Evolutionary conservation across 176 grass and related monocot genomes (phyloP), one percentile per base, ranked within the genome.

Genomic region (Aegilops bicornis): DNA sequence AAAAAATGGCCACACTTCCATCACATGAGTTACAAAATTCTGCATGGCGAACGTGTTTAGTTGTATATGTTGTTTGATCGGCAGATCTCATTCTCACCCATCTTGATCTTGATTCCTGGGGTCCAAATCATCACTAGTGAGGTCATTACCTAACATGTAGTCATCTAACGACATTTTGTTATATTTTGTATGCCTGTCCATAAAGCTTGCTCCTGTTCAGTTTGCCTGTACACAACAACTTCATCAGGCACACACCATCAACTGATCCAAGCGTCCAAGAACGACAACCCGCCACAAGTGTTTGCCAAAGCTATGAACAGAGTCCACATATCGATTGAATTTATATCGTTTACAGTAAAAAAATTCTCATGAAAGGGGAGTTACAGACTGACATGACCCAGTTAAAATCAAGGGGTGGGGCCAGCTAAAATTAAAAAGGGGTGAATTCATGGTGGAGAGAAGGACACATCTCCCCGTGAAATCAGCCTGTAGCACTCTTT

Each of bases 31-130:
- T 61, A 56, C 71, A 20, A 15, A 79, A 6, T 10, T 15, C 14
- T 42, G 88, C 79, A 36, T 73, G 89, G 20, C 36, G 36, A 78
- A 73, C 73, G 84, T 90, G 79, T 32, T 79, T 52, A 54, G n/a
- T 85, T 72, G 7, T 86, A 33, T 86, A 72, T 72, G 8, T 40
- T 48, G 2, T 66, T 23, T 24, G 2, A 30, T 50, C 62, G 27
- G 8, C 45, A 69, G 62, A 70, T 86, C 25, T 69, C 17, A 16
- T 64, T 78, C 48, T 19, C 29, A 1, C 48, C 22, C 36, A 29
- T 77, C 11, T 50, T 15, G 48, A 24, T 86, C 52, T 50, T 36
- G 60, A 63, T 82, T 17, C 12, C 2, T 14, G 50, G 43, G 82
- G 43, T 79, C 84, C 73, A 87, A 66, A 37, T 42, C n/a, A 65